Conservation (phyloP, 768 basidiomycete species). For the Mycena galericulata region DNA sequence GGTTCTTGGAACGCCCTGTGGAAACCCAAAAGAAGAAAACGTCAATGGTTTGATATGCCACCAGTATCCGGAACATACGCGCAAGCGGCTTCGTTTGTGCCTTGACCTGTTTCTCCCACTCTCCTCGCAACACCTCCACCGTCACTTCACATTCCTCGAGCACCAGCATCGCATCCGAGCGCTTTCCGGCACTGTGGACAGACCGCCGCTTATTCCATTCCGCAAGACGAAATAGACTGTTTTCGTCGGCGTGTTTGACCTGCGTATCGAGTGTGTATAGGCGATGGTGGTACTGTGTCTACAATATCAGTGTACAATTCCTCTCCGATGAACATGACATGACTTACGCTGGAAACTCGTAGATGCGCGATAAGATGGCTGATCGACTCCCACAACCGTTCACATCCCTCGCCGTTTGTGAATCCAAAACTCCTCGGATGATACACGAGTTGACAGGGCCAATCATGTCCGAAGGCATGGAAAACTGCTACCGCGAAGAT, state of each 20-base stretch:
- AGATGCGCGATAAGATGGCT: neutral
- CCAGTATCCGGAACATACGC: no score
- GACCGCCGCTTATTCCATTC: conserved; percentile 44
- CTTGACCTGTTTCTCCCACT: conserved; percentile 49
- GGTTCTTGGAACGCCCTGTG: no score
- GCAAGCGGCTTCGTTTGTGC: conserved; percentile 36
- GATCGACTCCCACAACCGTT: no score
- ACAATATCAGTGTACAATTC: no score
- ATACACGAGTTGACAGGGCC: neutral
- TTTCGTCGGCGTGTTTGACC: conserved; percentile 37
- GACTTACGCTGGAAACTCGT: neutral
- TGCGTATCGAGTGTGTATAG: conserved; percentile 39
- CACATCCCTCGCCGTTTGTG: neutral
- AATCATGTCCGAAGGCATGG: conserved; percentile 38
- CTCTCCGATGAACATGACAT: conserved; percentile 13
- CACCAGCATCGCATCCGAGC: conserved; percentile 30
- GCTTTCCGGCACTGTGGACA: conserved; percentile 12
- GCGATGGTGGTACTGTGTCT: conserved; percentile 4
- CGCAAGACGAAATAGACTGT: conserved; percentile 44
- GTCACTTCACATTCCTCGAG: conserved; percentile 35
- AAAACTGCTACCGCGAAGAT: conserved; percentile 48
- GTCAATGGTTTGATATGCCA: no score
- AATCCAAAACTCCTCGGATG: no score
- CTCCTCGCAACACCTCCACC: conserved; percentile 33
- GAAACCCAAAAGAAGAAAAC: no score